phyloP scores from a whole-genome alignment of 768 basidiomycete genomes.

The Tylopilus vinaceipallidus region DNA sequence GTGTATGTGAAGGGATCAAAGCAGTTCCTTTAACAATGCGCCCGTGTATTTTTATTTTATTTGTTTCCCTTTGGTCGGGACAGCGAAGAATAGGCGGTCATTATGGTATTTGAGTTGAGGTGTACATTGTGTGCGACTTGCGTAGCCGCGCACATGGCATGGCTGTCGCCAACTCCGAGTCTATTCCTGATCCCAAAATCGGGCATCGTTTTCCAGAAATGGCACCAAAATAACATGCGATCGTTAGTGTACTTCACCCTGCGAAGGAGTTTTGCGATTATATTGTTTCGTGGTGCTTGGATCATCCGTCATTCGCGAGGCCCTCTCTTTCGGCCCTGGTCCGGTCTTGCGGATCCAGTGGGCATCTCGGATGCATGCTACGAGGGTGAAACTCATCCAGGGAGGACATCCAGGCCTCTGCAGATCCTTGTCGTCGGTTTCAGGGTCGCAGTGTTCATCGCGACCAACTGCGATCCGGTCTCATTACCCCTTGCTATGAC shows the following conservation, averaged over 20 bases:
- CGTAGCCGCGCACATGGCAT: too few relatives aligned
- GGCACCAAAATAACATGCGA: too few relatives aligned
- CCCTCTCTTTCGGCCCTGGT: slow-evolving; percentile 18
- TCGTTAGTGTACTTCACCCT: slow-evolving; percentile 22
- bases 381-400: slow-evolving; percentile 9
- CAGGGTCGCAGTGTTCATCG: slow-evolving; percentile 16
- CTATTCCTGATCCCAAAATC: slow-evolving; percentile 12
- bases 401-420: slow-evolving; percentile 18
- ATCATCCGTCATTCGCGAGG: slow-evolving; percentile 13
- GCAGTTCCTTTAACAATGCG: slow-evolving; percentile 7
- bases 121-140: slow-evolving; percentile 5
- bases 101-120: slow-evolving; percentile 2
- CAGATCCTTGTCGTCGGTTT: slow-evolving; percentile 23
- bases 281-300: background rate
- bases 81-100: background rate
- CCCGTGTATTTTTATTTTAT: slow-evolving; percentile 7
- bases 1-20: slow-evolving; percentile 23
- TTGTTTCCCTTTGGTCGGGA: background rate
- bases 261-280: slow-evolving; percentile 11
- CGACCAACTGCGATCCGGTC: slow-evolving; percentile 16
- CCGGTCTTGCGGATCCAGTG: slow-evolving; percentile 10
- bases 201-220: slow-evolving; percentile 14
- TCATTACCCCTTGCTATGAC: slow-evolving; percentile 12
- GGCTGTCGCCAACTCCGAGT: too few relatives aligned
- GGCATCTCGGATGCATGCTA: slow-evolving; percentile 18